Base-by-base conservation (phyloP, 208 protist species). In the Lotmaria passim region DNA sequence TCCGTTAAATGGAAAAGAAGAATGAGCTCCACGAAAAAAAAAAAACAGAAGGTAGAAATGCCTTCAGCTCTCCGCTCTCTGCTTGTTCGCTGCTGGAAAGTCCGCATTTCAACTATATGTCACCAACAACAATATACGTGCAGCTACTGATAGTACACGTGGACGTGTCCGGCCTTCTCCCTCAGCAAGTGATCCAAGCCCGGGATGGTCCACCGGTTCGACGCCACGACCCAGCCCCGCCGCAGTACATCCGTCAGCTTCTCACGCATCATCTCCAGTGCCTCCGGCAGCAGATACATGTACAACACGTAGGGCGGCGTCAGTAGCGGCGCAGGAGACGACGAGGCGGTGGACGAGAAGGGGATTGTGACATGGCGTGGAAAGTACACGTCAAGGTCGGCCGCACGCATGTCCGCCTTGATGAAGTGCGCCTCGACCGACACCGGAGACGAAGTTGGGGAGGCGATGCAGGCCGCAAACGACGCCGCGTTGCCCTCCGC, bases 271-370 rank as follows among this genome's bases (percentile, higher is more conserved):
- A 74, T 43, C 28, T 79, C 64, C 57, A 90, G 62, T 30, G 82
- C 87, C 3, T 93, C 87, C 0, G 87, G 87, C 21, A 93, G 66
- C 17, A 93, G 62, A 55, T 93, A 93, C 33, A 93, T 62, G 75
- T 86, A 90, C 3, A 93, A 57, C 14, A 93, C 73, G 44, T 63
- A 63, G 19, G 55, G 68, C 26, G 60, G 73, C 21, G 47, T 55
- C 34, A 57, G 39, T 3, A 48, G 39, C 3, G 30, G 24, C 1
- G 52, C 26, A 8, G 50, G 28, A 21, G 33, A 10, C 7, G 26
- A 8, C 10, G 1, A 31, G 15, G 38, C 6, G 11, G 7, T 43
- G 12, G n/a, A 38, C 5, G 33, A n/a, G 44, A n/a, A 4, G 28
- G n/a, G 52, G 17, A 44, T 51, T 38, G 23, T 38, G 1, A 61